Evolutionary conservation across 139 green algal species (phyloP), one percentile per base, ranked within the genome.

Genomic region (Bryopsis sp.): DNA sequence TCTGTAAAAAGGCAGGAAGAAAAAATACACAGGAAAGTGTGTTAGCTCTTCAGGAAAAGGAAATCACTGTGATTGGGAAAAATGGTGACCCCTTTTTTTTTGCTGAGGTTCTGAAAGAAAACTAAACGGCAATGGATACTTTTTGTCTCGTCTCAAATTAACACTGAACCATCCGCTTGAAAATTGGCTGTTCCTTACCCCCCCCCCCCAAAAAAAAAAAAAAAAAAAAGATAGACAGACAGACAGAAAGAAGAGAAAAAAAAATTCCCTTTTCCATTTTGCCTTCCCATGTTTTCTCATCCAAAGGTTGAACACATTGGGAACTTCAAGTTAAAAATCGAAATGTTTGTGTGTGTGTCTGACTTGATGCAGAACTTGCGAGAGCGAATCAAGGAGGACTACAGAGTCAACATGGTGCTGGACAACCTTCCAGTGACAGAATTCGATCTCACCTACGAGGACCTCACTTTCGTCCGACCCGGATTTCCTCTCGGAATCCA

Each of bases 371-470:
- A 86, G 84, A 74, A 79, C 28, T 60, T 93, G 36, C 28, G 35
- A 64, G 61, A 81, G 19, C 81, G 84, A 31, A 97, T 97, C 63
- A 64, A 86, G 39, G 72, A 92, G 19, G 66, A 91, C 57, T 98
- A 98, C 74, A 75, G 86, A 0, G 78, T 97, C 28, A 91, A 94
- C 73, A 78, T 98, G 68, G 85, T 97, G 39, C 79, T 98, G 72
- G 93, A 98, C 80, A 97, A 97, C 74, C 79, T 98, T 68, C 93
- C 93, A 26, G 88, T 97, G 57, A 97, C 92, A 11, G 88, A 83
- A 1, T 90, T 92, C 63, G 86, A 93, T 77, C 74, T 96, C 71
- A 78, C 88, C 59, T 73, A 85, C 33, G 75, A 72, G 79, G 79
- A 86, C 43, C 43, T 73, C 6, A 5, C 26, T 5, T 60, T 31